Evolutionary conservation across 345 rosid species (phyloP).

Genomic region (Citrus sinensis): DNA sequence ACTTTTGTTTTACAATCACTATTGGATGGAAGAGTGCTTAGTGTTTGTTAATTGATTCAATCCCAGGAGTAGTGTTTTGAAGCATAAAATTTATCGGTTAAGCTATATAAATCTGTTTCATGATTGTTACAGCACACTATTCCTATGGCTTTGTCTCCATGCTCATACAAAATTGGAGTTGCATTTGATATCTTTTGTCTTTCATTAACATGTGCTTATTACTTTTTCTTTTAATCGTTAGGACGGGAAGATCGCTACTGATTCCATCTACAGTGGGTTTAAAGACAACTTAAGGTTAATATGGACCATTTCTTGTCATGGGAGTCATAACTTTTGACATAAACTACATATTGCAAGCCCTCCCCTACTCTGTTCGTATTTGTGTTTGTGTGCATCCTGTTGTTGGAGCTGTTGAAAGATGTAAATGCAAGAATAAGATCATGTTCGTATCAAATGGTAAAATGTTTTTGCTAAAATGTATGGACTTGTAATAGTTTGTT

Average conservation of each 20-base stretch:
- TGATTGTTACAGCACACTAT: no score
- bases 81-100: no score
- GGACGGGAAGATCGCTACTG: conserved; percentile 21
- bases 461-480: no score
- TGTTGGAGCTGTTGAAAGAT: no score
- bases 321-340: background rate
- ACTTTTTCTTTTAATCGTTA: background rate
- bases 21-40: no score
- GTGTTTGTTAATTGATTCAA: no score
- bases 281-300: conserved; percentile 28
- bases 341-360: background rate
- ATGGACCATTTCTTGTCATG: conserved; percentile 28
- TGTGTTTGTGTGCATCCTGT: background rate
- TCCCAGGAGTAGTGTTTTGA: no score
- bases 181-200: background rate
- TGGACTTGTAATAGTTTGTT: no score
- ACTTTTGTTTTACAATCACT: no score
- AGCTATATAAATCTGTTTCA: background rate
- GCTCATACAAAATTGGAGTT: background rate
- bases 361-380: no score
- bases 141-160: no score
- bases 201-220: background rate
- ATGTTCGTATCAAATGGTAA: no score
- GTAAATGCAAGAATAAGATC: background rate
- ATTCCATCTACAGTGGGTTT: conserved; percentile 16